A percentile compares a stretch with the other conserved stretches of the same genome.
Conservation (phyloP, 2,329 filamentous ascomycete genomes). For the Ceratocystis ficicola region DNA sequence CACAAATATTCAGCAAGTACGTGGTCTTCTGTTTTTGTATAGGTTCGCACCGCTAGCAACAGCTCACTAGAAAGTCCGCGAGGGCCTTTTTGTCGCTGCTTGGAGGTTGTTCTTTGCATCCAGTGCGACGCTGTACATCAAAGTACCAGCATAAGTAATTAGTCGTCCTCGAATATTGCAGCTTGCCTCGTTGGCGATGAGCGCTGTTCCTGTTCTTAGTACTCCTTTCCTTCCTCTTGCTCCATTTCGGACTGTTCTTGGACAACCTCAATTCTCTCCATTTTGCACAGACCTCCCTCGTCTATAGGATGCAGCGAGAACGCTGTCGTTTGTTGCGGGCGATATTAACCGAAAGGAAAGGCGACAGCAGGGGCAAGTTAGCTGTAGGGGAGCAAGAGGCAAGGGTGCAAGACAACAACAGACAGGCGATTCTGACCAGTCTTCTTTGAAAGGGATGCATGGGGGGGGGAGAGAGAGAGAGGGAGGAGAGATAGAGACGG, state of each 20-base stretch:
- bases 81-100: neutral
- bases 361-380: neutral
- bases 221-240: neutral
- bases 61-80: neutral
- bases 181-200: neutral
- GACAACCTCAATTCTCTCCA: neutral
- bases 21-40: neutral
- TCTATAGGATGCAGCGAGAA: neutral
- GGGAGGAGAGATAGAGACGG: too few relatives aligned
- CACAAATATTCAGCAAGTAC: neutral
- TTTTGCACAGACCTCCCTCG: neutral
- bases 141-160: neutral
- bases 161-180: neutral
- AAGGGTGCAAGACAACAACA: neutral
- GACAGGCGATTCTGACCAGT: neutral
- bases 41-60: neutral
- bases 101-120: neutral
- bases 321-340: constrained; percentile 9
- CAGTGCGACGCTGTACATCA: neutral
- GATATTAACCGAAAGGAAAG: constrained; percentile 9
- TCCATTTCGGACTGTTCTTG: neutral
- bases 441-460: too few relatives aligned
- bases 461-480: too few relatives aligned
- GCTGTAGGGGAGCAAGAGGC: neutral
- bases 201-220: neutral